Evolutionary conservation across 2,329 filamentous ascomycete genomes (phyloP), one percentile per base, ranked within the genome.

Genomic region (Volutella citrinella): DNA sequence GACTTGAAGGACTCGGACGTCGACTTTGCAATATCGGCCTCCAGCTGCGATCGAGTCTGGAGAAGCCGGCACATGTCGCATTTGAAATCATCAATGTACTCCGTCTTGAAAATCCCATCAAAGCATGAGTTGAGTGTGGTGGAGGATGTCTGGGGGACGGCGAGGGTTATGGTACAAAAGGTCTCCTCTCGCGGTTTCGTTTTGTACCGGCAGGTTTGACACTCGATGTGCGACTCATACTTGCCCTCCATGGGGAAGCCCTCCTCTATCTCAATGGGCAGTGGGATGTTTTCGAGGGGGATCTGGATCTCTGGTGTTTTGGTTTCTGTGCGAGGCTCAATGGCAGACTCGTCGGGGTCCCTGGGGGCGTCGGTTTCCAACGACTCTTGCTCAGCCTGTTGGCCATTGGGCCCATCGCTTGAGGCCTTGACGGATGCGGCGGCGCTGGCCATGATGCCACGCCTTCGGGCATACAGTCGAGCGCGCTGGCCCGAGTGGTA

Each of bases 41-140:
- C 68, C 44, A 87, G 76, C 31, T 74, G 63, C 19, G 80, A 69
- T 33, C 87, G 66, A 5, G 89, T 89, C 59, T 95, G 85, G 26
- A 87, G 64, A n/a, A 98, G 71, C 15, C 89, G 80, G 56, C 93
- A 98, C 63, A 82, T 86, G 52, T 96, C 93, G 65, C 93, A 98
- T 49, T 87, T 90, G 70, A 94, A 98, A 58, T 95, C 93, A 44
- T 97, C 91, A 46, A 98, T 96, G 57, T 89, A 84, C 61, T 98
- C 93, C 1, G 87, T 88, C 64, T 95, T 95, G 48, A 98, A 82
- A 62, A 96, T 83, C 24, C 86, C 86, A 53, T 98, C 93, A 51
- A 98, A 93, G 61, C 93, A 98, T 8, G 81, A 74, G 55, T 84
- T 89, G 12, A 98, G 72, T 0, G 87, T 84, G 1, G 90, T 90